Percentiles rank a stretch among this genome's conserved stretches.
Conservation (phyloP, 768 basidiomycete genomes). For the Auriscalpium vulgare region DNA sequence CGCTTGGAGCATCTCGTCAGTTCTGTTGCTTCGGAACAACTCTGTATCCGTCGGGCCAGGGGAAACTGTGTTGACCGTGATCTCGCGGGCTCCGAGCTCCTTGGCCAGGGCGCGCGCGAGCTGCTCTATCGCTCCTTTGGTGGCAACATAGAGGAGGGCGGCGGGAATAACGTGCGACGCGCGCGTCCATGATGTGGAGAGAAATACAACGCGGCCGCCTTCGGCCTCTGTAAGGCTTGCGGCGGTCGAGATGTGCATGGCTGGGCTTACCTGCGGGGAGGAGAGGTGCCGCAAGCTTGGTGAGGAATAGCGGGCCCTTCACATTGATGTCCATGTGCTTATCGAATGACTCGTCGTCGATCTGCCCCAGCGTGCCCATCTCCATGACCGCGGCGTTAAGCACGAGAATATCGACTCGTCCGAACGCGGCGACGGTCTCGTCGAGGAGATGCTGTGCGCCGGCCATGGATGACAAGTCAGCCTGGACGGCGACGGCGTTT, state of each 20-base stretch:
- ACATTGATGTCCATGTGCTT: conserved; percentile 46
- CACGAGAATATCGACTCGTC: conserved; percentile 49
- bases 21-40: conserved; percentile 46
- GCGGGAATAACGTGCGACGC: conserved; percentile 38
- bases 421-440: conserved; percentile 40
- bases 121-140: conserved; percentile 56
- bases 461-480: conserved; percentile 41
- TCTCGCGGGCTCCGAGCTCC: conserved; percentile 41
- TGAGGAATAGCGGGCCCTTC: conserved; percentile 50
- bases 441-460: conserved; percentile 42
- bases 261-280: conserved; percentile 34
- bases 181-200: conserved; percentile 42
- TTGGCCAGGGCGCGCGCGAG: conserved; percentile 49
- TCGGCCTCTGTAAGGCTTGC: background rate
- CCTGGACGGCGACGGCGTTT: conserved; percentile 42
- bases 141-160: conserved; percentile 42
- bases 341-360: conserved; percentile 47
- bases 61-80: conserved; percentile 51
- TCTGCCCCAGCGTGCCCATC: conserved; percentile 35
- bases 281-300: conserved; percentile 36
- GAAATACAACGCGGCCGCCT: conserved; percentile 51
- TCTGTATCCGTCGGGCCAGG: conserved; percentile 50
- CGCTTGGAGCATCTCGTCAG: conserved; percentile 34
- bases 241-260: too few relatives aligned
- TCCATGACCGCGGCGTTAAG: conserved; percentile 54